Evolutionary conservation across 352 stramenopile genomes (phyloP).

Genomic region (Phytophthora parvispora): DNA sequence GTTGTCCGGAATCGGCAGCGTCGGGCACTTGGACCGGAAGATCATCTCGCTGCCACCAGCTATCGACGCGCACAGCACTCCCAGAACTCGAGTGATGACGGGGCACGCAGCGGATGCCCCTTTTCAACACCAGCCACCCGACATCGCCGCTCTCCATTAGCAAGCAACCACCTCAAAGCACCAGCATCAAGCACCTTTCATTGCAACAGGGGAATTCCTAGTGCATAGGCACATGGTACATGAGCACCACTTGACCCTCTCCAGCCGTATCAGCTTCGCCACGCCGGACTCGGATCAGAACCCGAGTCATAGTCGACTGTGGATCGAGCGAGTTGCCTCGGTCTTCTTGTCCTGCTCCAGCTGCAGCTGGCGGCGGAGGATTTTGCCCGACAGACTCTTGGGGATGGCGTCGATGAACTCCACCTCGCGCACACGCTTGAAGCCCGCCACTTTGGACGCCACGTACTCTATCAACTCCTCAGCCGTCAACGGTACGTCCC

Average conservation of each 20-base stretch:
- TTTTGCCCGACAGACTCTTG: constrained; percentile 92
- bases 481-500: constrained; percentile 40
- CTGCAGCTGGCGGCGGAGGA: constrained; percentile 89
- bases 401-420: constrained; percentile 91
- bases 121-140: constrained; percentile 22
- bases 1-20: constrained; percentile 29
- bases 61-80: not conserved
- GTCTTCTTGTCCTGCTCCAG: constrained; percentile 37
- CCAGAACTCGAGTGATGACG: constrained; percentile 2
- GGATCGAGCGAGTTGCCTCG: not conserved
- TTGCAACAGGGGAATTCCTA: too few relatives aligned
- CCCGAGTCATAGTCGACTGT: too few relatives aligned
- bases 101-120: constrained; percentile 3
- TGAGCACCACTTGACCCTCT: too few relatives aligned
- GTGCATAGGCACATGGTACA: too few relatives aligned
- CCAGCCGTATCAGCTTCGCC: too few relatives aligned
- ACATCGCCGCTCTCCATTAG: too few relatives aligned
- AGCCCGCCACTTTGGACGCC: constrained; percentile 70
- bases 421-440: constrained; percentile 90
- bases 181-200: too few relatives aligned
- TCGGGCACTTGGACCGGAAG: constrained; percentile 42
- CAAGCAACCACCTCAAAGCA: too few relatives aligned
- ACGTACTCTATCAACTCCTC: constrained; percentile 89
- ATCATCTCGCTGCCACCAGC: constrained; percentile 26
- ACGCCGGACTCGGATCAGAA: too few relatives aligned